Base-by-base conservation (phyloP, 108 stramenopile species). In the Skeletonema menzelii region DNA sequence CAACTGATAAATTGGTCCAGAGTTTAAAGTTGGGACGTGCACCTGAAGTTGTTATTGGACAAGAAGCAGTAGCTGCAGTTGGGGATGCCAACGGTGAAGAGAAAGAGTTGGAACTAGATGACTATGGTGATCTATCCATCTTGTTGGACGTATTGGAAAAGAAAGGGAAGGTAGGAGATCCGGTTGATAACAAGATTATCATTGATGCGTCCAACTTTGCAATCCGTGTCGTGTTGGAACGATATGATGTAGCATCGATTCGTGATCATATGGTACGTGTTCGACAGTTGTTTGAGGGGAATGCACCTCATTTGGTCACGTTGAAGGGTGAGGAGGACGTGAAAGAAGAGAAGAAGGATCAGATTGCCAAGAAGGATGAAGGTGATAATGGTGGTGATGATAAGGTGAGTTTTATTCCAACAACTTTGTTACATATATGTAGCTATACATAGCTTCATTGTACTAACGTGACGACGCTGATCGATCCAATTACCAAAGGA, bases 161-260 rank as follows among this genome's bases (percentile, higher is more conserved):
- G 7, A 69, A 56, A 34, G 61, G 20, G 12, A 58, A 59, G 1
- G 35, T 47, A 15, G 72, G 56, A n/a, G 55, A 40, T 7, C 22
- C 17, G 0, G 3, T 42, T 15, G 44, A 38, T 34, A n/a, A 31
- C 35, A 63, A 56, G 28, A 63, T 24, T 40, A 37, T 49, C 8
- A 14, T 70, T 4, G 64, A 76, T 31, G 87, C 62, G 46, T 76
- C 55, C 27, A 72, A 49, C 83, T 82, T 73, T 80, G 88, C 85
- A 13, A 75, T 95, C 71, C 88, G 87, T 13, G 78, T 95, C n/a
- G 91, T 92, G 4, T 67, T 95, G 47, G 89, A 91, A 68, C 72
- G 76, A 56, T 95, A 95, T 65, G 85, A 95, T 65, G 57, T 66
- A 20, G 84, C 86, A n/a, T 56, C 72, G 17, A 63, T 92, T 26